Conservation (phyloP, 2,329 filamentous ascomycete genomes). For the Aureobasidium sp. region DNA sequence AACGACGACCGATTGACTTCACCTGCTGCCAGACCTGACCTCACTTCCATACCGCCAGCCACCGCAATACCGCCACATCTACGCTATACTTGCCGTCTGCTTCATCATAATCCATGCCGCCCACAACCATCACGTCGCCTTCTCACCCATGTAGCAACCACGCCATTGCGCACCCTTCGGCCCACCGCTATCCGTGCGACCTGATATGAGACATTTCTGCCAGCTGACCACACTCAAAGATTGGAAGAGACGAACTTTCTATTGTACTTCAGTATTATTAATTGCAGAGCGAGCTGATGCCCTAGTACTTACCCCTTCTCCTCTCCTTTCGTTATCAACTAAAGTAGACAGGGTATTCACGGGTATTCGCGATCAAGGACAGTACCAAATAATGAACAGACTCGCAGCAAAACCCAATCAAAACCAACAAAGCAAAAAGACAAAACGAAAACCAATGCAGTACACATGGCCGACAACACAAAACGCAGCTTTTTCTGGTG, state of each 20-base stretch:
- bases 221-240: background rate
- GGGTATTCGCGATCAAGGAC: slow-evolving; percentile 19
- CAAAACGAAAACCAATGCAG: slow-evolving; percentile 12
- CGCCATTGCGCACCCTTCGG: background rate
- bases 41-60: too few relatives aligned
- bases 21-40: too few relatives aligned
- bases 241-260: slow-evolving; percentile 3
- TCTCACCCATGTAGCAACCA: background rate
- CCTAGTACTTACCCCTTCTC: slow-evolving; percentile 9
- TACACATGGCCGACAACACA: slow-evolving; percentile 7
- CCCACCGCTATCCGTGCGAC: background rate
- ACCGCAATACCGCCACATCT: background rate
- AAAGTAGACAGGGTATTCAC: slow-evolving; percentile 18
- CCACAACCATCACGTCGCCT: background rate
- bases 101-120: background rate
- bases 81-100: background rate
- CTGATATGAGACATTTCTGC: background rate
- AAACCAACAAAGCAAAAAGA: slow-evolving; percentile 17
- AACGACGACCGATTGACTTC: background rate
- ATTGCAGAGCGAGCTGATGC: slow-evolving; percentile 7
- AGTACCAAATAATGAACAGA: slow-evolving; percentile 11
- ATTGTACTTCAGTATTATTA: slow-evolving; percentile 9
- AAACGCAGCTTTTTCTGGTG: slow-evolving; percentile 12
- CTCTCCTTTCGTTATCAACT: slow-evolving; percentile 11
- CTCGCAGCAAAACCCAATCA: slow-evolving; percentile 17